Conservation (phyloP, 768 basidiomycete genomes). For the Leccinellum albellum region DNA sequence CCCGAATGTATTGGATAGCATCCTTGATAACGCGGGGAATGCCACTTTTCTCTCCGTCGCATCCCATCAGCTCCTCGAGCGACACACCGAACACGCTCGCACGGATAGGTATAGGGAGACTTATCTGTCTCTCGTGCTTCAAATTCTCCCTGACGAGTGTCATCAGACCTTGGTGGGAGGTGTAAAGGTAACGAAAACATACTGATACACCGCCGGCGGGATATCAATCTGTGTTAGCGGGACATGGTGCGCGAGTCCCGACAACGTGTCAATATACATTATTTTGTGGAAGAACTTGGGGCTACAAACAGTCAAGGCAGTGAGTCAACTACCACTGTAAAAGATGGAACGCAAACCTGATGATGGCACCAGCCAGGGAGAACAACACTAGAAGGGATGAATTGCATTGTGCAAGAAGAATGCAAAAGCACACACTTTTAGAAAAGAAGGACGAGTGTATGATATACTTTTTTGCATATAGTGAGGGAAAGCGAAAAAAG, state of each 20-base stretch:
- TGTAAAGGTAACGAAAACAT: slow-evolving; percentile 27
- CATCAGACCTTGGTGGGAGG: neutral
- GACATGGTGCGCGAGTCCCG: slow-evolving; percentile 69
- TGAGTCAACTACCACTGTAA: neutral
- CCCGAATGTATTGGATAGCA: slow-evolving; percentile 65
- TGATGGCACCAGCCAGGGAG: slow-evolving; percentile 82
- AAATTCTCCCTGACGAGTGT: slow-evolving; percentile 61
- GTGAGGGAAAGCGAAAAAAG: slow-evolving; percentile 4
- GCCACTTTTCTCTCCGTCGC: slow-evolving; percentile 75
- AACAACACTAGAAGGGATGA: slow-evolving; percentile 63
- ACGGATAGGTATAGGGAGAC: slow-evolving; percentile 55
- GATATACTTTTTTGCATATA: slow-evolving; percentile 55
- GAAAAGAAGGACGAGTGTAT: slow-evolving; percentile 87
- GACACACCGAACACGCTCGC: slow-evolving; percentile 77
- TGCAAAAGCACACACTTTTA: slow-evolving; percentile 54
- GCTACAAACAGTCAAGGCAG: slow-evolving; percentile 34
- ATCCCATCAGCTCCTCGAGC: slow-evolving; percentile 81
- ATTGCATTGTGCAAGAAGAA: slow-evolving; percentile 3
- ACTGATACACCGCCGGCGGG: slow-evolving; percentile 80
- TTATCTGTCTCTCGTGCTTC: slow-evolving; percentile 68
- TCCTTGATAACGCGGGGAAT: slow-evolving; percentile 81
- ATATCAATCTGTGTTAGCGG: slow-evolving; percentile 88
- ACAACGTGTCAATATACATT: slow-evolving; percentile 70
- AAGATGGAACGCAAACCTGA: slow-evolving; percentile 50
- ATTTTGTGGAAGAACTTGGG: slow-evolving; percentile 91